Base-by-base conservation (phyloP, 768 basidiomycete genomes). In the Phanerochaete carnosa region DNA sequence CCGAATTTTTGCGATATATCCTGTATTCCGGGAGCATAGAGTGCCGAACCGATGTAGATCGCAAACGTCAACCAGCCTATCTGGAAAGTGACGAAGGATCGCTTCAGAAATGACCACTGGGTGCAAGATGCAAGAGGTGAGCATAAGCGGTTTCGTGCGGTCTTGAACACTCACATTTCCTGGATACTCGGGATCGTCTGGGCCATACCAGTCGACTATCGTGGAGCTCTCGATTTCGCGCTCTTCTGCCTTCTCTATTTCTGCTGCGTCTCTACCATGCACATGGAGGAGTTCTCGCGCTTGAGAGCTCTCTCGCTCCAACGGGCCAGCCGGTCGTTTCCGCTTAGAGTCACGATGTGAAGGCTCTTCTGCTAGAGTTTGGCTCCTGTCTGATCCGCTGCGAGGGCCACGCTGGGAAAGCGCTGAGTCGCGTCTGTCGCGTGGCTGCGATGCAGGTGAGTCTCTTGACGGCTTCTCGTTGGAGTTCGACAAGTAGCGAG, bases 41-140 rank as follows among this genome's bases (percentile, higher is more conserved):
- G 74, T 12, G 70, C 67, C 3, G 73, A 71, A 45, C 74, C 74
- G 53, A 75, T 70, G 61, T 75, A 75, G 19, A 75, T 66, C 51
- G 68, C 62, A 49, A 74, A 70, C 1, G 74, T 75, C 29, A 75
- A 60, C 55, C 74, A 61, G 30, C 69, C 70, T 3, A 74, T 69
- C 43, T 67, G 65, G 45, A 68, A 70, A n/a, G 71, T 68, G 13
- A 74, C 69, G 53, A 73, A 71, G 29, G 62, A 55, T 37, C 70
- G 67, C 35, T 67, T 75, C 6, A 43, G 1, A 16, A 64, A 64
- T 0, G 72, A 71, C 74, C 74, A 75, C 55, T 75, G 33, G 28
- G n/a, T 16, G 22, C 1, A 33, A 1, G n/a, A 43, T n/a, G 32
- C 30, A 8, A 19, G 28, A 32, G 1, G 16, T 47, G 3, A 52